A percentile compares a stretch with the other conserved stretches of the same genome.
phyloP scores from a whole-genome alignment of 1,284 basidiomycete species.

The Microbotryomycetes sp. region DNA sequence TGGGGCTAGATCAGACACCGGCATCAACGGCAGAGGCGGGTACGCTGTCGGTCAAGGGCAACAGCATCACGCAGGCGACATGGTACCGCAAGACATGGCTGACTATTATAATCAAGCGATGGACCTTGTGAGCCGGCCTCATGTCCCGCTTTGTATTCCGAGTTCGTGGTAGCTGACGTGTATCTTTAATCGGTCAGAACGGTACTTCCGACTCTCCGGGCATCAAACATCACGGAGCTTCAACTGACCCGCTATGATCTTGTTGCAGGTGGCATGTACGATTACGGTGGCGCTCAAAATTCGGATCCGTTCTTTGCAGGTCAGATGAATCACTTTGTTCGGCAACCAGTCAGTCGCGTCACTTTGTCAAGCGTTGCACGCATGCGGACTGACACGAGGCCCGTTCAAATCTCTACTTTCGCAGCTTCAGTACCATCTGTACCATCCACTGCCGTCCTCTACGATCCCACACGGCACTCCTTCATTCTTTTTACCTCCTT shows the following conservation, averaged over 20 bases:
- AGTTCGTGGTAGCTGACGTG: slow-evolving; percentile 10
- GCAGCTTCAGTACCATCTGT: slow-evolving; percentile 86
- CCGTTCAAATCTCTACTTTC: no score
- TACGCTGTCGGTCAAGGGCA: neutral
- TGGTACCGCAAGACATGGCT: slow-evolving; percentile 6
- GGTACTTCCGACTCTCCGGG: slow-evolving; percentile 11
- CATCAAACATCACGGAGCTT: no score
- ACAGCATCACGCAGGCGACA: neutral
- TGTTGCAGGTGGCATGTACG: neutral
- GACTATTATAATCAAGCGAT: slow-evolving; percentile 30
- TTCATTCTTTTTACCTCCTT: slow-evolving; percentile 61
- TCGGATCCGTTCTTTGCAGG: neutral
- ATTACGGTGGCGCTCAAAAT: neutral
- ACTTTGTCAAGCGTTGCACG: no score
- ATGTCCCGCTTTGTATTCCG: neutral
- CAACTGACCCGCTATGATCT: no score
- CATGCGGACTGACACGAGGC: no score
- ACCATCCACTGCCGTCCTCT: slow-evolving; percentile 54
- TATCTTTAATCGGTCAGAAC: neutral
- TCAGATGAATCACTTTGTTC: slow-evolving; percentile 11
- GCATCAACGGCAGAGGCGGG: neutral
- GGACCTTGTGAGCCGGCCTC: slow-evolving; percentile 17
- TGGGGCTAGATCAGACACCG: neutral
- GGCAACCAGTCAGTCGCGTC: slow-evolving; percentile 29
- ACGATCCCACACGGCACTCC: slow-evolving; percentile 43